Conservation (phyloP, 257 asterid species). For the Capsicum pubescens region DNA sequence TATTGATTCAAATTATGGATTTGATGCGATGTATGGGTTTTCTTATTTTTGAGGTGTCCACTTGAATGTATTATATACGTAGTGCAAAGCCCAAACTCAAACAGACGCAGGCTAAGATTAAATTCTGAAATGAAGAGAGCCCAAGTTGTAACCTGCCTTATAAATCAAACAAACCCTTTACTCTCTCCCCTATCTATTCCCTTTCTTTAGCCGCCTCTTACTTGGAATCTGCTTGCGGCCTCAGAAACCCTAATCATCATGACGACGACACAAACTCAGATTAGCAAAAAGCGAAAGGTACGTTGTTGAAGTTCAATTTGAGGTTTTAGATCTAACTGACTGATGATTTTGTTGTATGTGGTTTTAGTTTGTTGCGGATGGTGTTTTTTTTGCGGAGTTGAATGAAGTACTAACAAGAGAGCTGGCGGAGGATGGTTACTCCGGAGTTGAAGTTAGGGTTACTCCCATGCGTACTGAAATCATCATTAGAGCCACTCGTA, state of each 20-base stretch:
- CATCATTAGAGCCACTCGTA: constrained; percentile 65
- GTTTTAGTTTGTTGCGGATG: constrained; percentile 56
- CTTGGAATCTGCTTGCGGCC: not conserved
- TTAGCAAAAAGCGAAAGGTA: constrained; percentile 31
- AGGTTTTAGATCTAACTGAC: not conserved
- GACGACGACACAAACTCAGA: constrained; percentile 12
- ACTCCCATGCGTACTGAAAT: constrained; percentile 70
- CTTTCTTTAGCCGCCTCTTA: not conserved
- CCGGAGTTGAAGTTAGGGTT: constrained; percentile 68
- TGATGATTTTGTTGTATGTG: constrained; percentile 5
- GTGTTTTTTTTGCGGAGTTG: constrained; percentile 62
- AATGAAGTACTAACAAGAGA: constrained; percentile 65
- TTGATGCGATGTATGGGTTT: no score
- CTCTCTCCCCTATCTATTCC: not conserved
- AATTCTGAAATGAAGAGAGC: not conserved
- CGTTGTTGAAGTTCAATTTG: not conserved
- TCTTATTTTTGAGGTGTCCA: no score
- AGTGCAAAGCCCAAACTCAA: no score
- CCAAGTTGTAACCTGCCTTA: constrained; percentile 7
- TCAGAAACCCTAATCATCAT: constrained; percentile 17
- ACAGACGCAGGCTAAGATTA: no score
- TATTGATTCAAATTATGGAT: no score
- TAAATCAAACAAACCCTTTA: not conserved
- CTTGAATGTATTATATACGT: no score
- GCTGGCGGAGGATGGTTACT: constrained; percentile 68